These are phyloP conservation scores for Suhomyces terraborum DNA, from an alignment of 1,139 yeast species.

Conservation along the genomic window DNA sequence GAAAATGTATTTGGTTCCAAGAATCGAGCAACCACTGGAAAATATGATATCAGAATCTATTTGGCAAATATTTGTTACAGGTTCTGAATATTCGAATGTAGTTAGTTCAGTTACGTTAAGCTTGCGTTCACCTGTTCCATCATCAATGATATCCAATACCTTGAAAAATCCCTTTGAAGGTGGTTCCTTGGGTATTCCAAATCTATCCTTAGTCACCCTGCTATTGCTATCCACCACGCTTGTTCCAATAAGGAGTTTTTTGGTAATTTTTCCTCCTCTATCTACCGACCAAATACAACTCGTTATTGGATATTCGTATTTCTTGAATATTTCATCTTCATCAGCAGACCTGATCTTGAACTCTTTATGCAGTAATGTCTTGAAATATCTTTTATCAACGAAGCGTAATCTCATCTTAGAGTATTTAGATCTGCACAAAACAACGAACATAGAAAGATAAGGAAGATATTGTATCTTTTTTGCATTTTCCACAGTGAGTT, in stretches of 20 bases:
- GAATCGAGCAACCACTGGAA: constrained; percentile 35
- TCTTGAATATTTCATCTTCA: constrained; percentile 27
- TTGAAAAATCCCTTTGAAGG: constrained; percentile 37
- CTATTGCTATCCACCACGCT: constrained; percentile 16
- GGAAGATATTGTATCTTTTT: constrained; percentile 24
- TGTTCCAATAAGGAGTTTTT: constrained; percentile 48
- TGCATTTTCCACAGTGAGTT: constrained; percentile 40
- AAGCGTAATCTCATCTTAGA: constrained; percentile 30
- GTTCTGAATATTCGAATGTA: constrained; percentile 37
- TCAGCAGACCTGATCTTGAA: constrained; percentile 22
- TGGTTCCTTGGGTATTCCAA: constrained; percentile 6
- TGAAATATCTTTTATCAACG: constrained; percentile 36
- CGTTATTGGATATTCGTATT: constrained; percentile 40
- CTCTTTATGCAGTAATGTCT: constrained; percentile 15
- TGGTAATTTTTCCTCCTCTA: constrained; percentile 36
- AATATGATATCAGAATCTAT: constrained; percentile 37
- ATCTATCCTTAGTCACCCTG: background rate
- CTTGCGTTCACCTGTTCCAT: constrained; percentile 21
- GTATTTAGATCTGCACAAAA: constrained; percentile 38
- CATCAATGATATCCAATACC: constrained; percentile 42
- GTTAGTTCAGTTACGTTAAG: constrained; percentile 38
- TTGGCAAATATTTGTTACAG: constrained; percentile 43
- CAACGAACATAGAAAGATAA: constrained; percentile 32
- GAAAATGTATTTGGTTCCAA: constrained; percentile 41
- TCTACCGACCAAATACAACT: constrained; percentile 38